Conservation (phyloP, 257 asterid genomes). For the Primulina huaijiensis region DNA sequence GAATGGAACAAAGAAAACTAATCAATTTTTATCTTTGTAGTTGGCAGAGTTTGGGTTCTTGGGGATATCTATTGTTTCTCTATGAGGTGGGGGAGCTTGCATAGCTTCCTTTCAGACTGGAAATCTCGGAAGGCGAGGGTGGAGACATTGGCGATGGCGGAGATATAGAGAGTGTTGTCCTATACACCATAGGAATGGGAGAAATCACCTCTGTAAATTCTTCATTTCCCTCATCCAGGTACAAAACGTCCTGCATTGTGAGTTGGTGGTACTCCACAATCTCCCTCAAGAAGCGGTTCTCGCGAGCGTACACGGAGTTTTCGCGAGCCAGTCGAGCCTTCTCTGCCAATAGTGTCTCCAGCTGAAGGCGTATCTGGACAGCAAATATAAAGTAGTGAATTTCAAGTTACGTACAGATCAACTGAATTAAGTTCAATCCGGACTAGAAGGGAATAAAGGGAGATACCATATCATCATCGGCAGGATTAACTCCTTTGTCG, state of each 20-base stretch:
- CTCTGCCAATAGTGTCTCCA: conserved; percentile 89
- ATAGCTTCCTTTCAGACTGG: conserved; percentile 21
- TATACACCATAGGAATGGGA: conserved; percentile 44
- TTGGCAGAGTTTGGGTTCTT: not conserved
- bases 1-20: too few species aligned
- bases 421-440: too few species aligned
- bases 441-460: not conserved
- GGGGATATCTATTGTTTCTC: conserved; percentile 11
- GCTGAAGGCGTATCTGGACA: conserved; percentile 68
- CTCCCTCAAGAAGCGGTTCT: conserved; percentile 89
- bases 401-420: too few species aligned
- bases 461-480: conserved; percentile 85
- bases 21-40: too few species aligned
- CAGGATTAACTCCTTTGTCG: conserved; percentile 67
- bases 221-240: conserved; percentile 76
- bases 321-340: conserved; percentile 85
- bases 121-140: conserved; percentile 28
- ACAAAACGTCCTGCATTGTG: conserved; percentile 80
- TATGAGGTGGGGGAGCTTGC: conserved; percentile 11
- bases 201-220: conserved; percentile 60
- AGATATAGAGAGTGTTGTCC: conserved; percentile 42
- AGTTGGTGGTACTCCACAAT: conserved; percentile 90
- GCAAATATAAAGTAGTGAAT: not conserved
- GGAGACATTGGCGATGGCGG: conserved; percentile 43
- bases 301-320: conserved; percentile 76